Conservation (phyloP, 192 early-diverging fungal genomes). For the Powellomyces hirtus region DNA sequence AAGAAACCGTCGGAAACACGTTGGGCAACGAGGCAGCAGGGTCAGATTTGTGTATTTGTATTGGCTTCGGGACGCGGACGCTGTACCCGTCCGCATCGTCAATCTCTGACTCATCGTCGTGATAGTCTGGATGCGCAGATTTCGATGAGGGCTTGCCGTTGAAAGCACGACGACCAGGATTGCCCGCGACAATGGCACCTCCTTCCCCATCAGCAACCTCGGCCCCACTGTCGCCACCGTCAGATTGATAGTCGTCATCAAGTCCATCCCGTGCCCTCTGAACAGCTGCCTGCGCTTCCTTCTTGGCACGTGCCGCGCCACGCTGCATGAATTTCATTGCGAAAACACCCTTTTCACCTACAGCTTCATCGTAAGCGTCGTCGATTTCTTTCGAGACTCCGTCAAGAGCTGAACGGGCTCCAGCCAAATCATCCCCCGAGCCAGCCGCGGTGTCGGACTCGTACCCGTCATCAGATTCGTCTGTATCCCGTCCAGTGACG, state of each 20-base stretch:
- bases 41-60: not conserved
- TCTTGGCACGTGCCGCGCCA: conserved; percentile 43
- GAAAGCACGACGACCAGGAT: conserved; percentile 65
- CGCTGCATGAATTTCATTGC: conserved; percentile 99
- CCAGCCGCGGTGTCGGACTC: conserved; percentile 55
- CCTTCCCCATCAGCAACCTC: conserved; percentile 43
- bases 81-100: conserved; percentile 36
- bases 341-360: conserved; percentile 76
- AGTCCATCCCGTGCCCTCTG: conserved; percentile 5
- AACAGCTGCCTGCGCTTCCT: conserved; percentile 27
- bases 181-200: conserved; percentile 52
- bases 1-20: conserved; percentile 22
- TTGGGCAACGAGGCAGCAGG: not conserved
- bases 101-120: conserved; percentile 3
- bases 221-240: conserved; percentile 25
- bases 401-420: not conserved
- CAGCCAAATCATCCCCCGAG: conserved; percentile 14
- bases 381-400: conserved; percentile 39
- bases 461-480: conserved; percentile 57
- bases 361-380: conserved; percentile 27
- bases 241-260: conserved; percentile 16
- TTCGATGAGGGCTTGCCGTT: no score
- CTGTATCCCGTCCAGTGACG: conserved; percentile 70
- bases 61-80: conserved; percentile 25
- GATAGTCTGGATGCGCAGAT: not conserved